Base-by-base conservation (phyloP, 192 early-diverging fungal genomes). In the Backusella mclennaniae region DNA sequence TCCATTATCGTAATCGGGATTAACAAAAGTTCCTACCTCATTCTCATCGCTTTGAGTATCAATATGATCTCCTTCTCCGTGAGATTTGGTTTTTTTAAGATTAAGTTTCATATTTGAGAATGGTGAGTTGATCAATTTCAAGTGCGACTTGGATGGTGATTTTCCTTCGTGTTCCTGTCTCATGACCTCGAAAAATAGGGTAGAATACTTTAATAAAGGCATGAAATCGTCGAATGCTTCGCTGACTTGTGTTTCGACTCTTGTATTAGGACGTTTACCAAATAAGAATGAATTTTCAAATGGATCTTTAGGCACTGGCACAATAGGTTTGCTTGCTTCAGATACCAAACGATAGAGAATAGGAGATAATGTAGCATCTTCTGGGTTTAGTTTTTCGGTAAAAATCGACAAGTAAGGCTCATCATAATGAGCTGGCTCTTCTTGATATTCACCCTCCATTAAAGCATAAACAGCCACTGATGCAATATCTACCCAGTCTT, bases 341-440 rank as follows among this genome's bases (percentile, higher is more conserved):
- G 63, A 33, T 23, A 77, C 23, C 33, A 77, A 72, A n/a, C 76
- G 69, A 26, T 66, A 77, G 9, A 77, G 63, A 42, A 29, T 71
- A 66, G 31, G 67, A 21, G 41, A 53, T 35, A 73, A 21, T 3
- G 31, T 73, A 49, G 33, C 71, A 73, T 53, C 71, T 35, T 26
- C 46, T 35, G 71, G 44, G n/a, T 53, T 33, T 7, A 49, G 26
- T 15, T 52, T 14, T 1, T 26, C n/a, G 4, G 71, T 52, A 53
- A 73, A 73, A 33, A 73, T 73, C 0, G 46, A 53, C 15, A 73
- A 35, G 26, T 53, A 73, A n/a, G 71, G 71, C n/a, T 73, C 49
- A 12, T 77, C 70, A 26, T 36, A 38, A 11, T 63, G 76, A 31
- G 23, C 36, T 38, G 71, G 70, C 8, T 31, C 71, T 26, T 29